These are phyloP conservation scores for Globisporangium emineosum DNA, from an alignment of 352 stramenopile species.

Conservation along the genomic window DNA sequence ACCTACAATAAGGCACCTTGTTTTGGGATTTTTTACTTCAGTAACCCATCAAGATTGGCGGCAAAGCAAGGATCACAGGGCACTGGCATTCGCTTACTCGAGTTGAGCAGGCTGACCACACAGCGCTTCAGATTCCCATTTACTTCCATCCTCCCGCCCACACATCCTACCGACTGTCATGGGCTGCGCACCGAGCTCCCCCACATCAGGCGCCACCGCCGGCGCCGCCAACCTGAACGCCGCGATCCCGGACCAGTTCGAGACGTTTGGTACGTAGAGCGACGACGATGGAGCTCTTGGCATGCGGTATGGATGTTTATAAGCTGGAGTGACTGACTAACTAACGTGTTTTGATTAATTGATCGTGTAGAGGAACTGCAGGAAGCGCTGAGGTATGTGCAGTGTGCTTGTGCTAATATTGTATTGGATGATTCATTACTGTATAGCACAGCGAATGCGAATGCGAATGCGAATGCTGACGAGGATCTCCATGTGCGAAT, in stretches of 20 bases:
- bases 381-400: conserved; percentile 43
- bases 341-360: neutral
- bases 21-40: neutral
- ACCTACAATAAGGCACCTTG: neutral
- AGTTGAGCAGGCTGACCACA: neutral
- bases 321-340: neutral
- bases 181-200: conserved; percentile 27
- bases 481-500: neutral
- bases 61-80: neutral
- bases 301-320: conserved; percentile 13
- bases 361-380: conserved; percentile 51
- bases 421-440: neutral
- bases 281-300: neutral
- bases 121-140: neutral
- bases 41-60: neutral
- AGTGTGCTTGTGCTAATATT: neutral
- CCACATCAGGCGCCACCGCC: neutral
- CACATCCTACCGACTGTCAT: conserved; percentile 12
- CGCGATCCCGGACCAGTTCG: conserved; percentile 54
- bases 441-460: no score
- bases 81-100: no score
- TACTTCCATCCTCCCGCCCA: neutral
- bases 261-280: conserved; percentile 46
- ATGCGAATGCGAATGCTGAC: neutral
- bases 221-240: conserved; percentile 25